Evolutionary conservation across 441 rosid species (phyloP).

Genomic region (Corymbia calophylla): DNA sequence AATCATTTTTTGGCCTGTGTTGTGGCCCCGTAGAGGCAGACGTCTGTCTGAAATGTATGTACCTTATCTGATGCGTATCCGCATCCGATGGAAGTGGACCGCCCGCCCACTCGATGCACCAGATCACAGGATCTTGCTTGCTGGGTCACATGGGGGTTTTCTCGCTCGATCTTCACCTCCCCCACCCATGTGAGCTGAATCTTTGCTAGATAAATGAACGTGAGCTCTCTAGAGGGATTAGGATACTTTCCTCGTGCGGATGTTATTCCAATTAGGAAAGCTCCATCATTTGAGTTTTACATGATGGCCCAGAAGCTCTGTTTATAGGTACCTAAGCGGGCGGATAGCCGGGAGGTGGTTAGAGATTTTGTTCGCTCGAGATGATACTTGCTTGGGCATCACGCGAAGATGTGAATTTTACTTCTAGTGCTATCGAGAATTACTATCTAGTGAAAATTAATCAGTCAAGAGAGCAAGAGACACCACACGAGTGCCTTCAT

Average conservation of each 20-base stretch:
- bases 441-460: neutral
- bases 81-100: conserved; percentile 3
- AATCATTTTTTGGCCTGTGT: neutral
- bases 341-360: neutral
- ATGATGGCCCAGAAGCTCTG: neutral
- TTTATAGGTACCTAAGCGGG: neutral
- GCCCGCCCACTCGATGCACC: neutral
- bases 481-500: neutral
- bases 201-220: neutral
- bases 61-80: neutral
- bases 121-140: neutral
- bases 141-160: conserved; percentile 4
- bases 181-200: neutral
- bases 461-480: neutral
- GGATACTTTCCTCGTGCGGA: neutral
- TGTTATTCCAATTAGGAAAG: neutral
- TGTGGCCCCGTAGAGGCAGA: neutral
- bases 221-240: neutral
- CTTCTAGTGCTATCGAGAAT: neutral
- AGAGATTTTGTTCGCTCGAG: neutral
- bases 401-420: neutral
- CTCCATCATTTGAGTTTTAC: neutral
- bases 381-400: neutral
- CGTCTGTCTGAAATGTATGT: neutral
- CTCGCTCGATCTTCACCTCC: neutral